phyloP scores from a whole-genome alignment of 176 grass and related monocot species.

The Oryza glumipatula region DNA sequence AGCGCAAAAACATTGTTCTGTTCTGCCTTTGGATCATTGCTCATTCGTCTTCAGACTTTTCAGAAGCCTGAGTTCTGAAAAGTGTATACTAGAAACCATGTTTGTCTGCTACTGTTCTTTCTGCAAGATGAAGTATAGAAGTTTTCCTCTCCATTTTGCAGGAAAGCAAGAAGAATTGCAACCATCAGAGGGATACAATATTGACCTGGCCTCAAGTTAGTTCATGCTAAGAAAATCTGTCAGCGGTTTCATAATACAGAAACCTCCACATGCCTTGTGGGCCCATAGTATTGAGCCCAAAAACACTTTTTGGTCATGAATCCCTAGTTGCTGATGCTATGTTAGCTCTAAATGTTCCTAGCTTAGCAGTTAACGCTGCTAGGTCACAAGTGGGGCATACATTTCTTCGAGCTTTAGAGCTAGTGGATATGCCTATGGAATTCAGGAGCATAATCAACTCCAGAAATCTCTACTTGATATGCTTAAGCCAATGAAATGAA shows the following conservation, averaged over 20 bases:
- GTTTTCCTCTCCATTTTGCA: constrained; percentile 24
- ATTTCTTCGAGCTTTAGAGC: constrained; percentile 26
- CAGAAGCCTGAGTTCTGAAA: constrained; percentile 6
- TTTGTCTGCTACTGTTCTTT: constrained; percentile 6
- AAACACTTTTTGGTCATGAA: constrained; percentile 26
- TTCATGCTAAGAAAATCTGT: constrained; percentile 1
- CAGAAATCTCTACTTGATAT: not conserved
- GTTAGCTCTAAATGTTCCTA: constrained; percentile 10
- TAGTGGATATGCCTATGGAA: constrained; percentile 39
- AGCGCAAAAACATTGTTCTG: not conserved
- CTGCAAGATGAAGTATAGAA: constrained; percentile 13
- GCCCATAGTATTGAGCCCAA: constrained; percentile 23
- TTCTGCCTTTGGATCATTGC: not conserved
- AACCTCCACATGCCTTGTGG: constrained; percentile 23
- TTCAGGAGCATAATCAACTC: not conserved
- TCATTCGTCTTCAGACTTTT: constrained; percentile 14
- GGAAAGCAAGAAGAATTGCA: not conserved
- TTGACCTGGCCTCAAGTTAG: constrained; percentile 27
- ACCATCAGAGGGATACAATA: not conserved
- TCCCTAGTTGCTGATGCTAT: not conserved
- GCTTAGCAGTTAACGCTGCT: constrained; percentile 1
- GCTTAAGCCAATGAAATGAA: not conserved
- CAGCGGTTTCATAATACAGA: not conserved
- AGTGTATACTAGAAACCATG: not conserved
- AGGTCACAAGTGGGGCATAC: not conserved